Base-by-base conservation (phyloP, 306 rosid species). In the Castanea sativa region DNA sequence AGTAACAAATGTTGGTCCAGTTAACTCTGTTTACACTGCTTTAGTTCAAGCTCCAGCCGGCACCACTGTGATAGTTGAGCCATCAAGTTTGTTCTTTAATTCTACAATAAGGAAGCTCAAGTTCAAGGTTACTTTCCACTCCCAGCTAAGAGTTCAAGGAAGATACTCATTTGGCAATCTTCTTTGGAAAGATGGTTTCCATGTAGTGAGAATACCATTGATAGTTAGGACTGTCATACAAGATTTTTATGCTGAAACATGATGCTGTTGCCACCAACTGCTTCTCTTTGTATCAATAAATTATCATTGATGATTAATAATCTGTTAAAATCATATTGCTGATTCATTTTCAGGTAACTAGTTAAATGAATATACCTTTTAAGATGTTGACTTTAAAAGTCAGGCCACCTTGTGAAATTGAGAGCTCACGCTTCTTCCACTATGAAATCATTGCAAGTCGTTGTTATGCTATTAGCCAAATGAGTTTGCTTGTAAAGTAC, bases 1-100 rank as follows among this genome's bases (percentile, higher is more conserved):
- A 1, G 93, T 89, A 32, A 91, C 88, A 2, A 91, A 91, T 74
- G 96, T 85, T 4, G 96, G 96, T 10, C 84, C 87, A 4, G 61
- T 43, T 15, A 70, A 83, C 9, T 87, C 93, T 13, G 16, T 49
- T 73, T 89, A 91, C 81, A 35, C 43, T 75, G 87, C 86, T 56
- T 83, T 80, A 21, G 79, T 87, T 77, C 78, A 84, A 27, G 45
- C 81, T 8, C 93, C 96, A 11, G 75, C 77, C 1, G 90, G 89
- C 1, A 71, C 86, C 45, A 38, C 71, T 4, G 85, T 87, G 16
- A 77, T 20, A 25, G 86, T 89, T 77, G 83, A 81, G 38, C 96
- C 92, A 25, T 3, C 61, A 57, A 21, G 61, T 70, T 79, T 91
- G 65, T 53, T 23, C 69, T 85, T 89, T 27, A 80, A 76, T 75